These are phyloP conservation scores for Pterulicium gracile DNA, from an alignment of 1,284 basidiomycete genomes.

Conservation along the genomic window DNA sequence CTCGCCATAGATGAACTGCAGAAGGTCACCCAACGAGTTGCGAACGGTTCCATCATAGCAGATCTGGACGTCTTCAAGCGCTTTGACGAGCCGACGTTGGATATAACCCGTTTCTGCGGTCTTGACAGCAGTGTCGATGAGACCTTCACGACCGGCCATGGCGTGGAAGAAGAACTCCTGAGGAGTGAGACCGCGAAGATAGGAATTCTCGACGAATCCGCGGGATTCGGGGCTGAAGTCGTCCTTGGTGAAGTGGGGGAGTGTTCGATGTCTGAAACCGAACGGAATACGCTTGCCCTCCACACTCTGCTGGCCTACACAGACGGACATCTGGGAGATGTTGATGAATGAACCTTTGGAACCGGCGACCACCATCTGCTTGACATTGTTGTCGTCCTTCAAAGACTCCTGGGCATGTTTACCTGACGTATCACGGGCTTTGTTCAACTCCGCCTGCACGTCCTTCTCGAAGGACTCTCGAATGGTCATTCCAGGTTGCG, in stretches of 20 bases:
- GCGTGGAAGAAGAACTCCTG: slow-evolving; percentile 99
- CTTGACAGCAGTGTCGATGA: slow-evolving; percentile 99
- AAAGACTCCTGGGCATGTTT: slow-evolving; percentile 91
- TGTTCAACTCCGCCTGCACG: slow-evolving; percentile 88
- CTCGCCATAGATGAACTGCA: slow-evolving; percentile 97
- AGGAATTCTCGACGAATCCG: slow-evolving; percentile 99
- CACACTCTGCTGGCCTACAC: slow-evolving; percentile 97
- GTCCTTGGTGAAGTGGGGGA: slow-evolving; percentile 98
- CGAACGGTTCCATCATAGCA: slow-evolving; percentile 98
- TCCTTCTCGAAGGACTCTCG: slow-evolving; percentile 96
- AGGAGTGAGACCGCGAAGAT: slow-evolving; percentile 91
- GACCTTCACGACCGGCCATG: slow-evolving; percentile 98
- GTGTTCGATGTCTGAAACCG: slow-evolving; percentile 92
- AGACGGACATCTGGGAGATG: slow-evolving; percentile 99
- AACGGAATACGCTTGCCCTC: slow-evolving; percentile 98
- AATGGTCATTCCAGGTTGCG: slow-evolving; percentile 96
- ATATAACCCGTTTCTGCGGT: slow-evolving; percentile 99
- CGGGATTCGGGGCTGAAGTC: slow-evolving; percentile 98
- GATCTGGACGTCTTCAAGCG: slow-evolving; percentile 95
- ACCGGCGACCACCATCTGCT: slow-evolving; percentile 99
- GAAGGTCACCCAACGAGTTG: slow-evolving; percentile 90
- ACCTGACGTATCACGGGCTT: slow-evolving; percentile 93
- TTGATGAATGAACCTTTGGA: slow-evolving; percentile 99
- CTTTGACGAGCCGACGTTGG: slow-evolving; percentile 96
- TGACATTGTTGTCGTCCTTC: slow-evolving; percentile 99